Percentiles rank a stretch among this genome's conserved stretches.
Evolutionary conservation across 2,329 filamentous ascomycete species (phyloP).

Genomic region (Arthrocladium fulminans): DNA sequence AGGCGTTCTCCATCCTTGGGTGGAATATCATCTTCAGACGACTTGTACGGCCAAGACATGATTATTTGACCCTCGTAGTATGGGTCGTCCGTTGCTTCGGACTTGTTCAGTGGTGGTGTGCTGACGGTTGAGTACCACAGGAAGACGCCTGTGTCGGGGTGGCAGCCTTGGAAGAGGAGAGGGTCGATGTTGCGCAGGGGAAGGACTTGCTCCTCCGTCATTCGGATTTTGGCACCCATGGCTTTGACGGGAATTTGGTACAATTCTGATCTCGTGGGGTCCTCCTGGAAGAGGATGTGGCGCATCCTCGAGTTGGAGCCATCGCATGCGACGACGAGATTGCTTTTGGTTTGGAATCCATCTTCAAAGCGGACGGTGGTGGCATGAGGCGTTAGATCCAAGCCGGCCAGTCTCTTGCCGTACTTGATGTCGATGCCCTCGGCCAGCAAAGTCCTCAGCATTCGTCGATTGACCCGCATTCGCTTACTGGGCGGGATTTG

Average conservation of each 20-base stretch:
- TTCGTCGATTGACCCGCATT: constrained; percentile 25
- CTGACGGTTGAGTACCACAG: constrained; percentile 33
- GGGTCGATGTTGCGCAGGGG: constrained; percentile 13
- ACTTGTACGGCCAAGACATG: constrained; percentile 39
- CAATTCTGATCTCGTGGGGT: not conserved
- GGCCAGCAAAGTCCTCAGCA: constrained; percentile 24
- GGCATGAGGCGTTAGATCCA: not conserved
- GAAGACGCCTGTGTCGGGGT: constrained; percentile 14
- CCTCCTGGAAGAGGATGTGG: constrained; percentile 11
- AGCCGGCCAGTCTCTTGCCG: constrained; percentile 22
- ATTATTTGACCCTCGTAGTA: constrained; percentile 39
- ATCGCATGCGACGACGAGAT: constrained; percentile 24
- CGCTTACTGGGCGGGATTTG: constrained; percentile 25
- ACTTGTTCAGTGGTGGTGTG: constrained; percentile 32
- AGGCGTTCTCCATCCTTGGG: constrained; percentile 27
- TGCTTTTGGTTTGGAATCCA: constrained; percentile 14
- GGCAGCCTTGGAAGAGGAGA: constrained; percentile 21
- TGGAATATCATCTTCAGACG: constrained; percentile 29
- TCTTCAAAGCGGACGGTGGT: constrained; percentile 18
- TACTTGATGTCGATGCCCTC: constrained; percentile 24
- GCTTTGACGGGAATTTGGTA: constrained; percentile 12
- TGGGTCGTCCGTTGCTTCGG: constrained; percentile 25
- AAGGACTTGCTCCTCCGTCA: constrained; percentile 11
- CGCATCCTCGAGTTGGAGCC: constrained; percentile 23
- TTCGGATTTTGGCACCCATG: constrained; percentile 11